Evolutionary conservation across 2,329 filamentous ascomycete genomes (phyloP), one percentile per base, ranked within the genome.

Genomic region (Elsinoe necatrix): DNA sequence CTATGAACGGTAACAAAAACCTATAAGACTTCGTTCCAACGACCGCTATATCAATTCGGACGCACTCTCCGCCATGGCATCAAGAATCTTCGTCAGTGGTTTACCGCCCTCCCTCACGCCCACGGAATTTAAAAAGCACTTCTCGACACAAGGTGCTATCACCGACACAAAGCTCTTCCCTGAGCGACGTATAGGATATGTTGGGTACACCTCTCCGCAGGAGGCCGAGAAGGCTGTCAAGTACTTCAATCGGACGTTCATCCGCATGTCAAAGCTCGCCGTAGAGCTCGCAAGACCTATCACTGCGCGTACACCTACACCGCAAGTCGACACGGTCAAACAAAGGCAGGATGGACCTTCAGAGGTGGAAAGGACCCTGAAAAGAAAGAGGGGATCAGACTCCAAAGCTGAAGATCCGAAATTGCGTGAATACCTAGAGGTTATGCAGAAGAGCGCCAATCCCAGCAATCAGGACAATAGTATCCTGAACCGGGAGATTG

Each of bases 221-320:
- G 86, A 89, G 68, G 93, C 93, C 57, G 77, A 81, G 57, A 82
- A 84, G 67, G 92, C 93, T 43, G 87, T 95, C 69, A 91, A 88
- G 72, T 95, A 95, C 76, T 96, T 96, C 78, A 91, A 98, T 77
- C 89, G 83, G 69, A 86, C 91, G 61, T 98, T 90, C 73, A 89
- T 98, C 66, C 89, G 90, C 65, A 93, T 96, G 87, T 95, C 91
- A 58, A 95, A 86, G 75, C 90, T 98, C 66, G 80, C 80, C 27
- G 93, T 96, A 60, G 91, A 96, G 74, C 75, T 93, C 67, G 93
- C 93, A 57, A 85, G 82, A 69, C 86, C 93, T 59, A 87, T 95
- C 75, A 68, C 56, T 3, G 50, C 55, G 54, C 48, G 21, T 18
- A 23, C 14, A 39, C 23, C 16, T 31, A 27, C 41, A 37, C n/a